Conservation (phyloP, 2,329 filamentous ascomycete species). For the Botrytis galanthina region DNA sequence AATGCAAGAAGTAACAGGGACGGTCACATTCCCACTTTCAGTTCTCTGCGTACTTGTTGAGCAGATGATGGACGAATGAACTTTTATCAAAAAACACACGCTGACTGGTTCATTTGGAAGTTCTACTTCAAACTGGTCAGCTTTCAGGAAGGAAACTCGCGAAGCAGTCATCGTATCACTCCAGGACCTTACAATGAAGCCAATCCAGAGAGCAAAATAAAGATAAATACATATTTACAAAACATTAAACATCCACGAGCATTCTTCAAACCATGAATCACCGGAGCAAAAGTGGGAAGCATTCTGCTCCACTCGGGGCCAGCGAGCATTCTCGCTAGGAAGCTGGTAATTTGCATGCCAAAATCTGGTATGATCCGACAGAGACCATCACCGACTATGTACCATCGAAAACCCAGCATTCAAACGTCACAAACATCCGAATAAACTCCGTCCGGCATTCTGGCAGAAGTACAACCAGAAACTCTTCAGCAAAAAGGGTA, state of each 20-base stretch:
- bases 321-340: not conserved
- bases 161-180: not conserved
- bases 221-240: not conserved
- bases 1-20: not conserved
- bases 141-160: not conserved
- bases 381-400: not conserved
- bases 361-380: not conserved
- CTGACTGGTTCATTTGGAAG: not conserved
- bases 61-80: not conserved
- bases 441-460: not conserved
- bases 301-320: not conserved
- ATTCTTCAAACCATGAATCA: not conserved
- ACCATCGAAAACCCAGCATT: not conserved
- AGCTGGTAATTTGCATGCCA: not conserved
- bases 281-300: not conserved
- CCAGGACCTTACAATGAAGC: not conserved
- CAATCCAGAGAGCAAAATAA: not conserved
- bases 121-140: not conserved
- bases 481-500: too few relatives aligned
- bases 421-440: not conserved
- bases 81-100: not conserved
- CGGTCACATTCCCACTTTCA: not conserved
- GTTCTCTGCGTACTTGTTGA: not conserved
- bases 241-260: not conserved
- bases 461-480: not conserved